These are phyloP conservation scores for Ajuga reptans DNA, from an alignment of 305 asterid species.

Conservation along the genomic window DNA sequence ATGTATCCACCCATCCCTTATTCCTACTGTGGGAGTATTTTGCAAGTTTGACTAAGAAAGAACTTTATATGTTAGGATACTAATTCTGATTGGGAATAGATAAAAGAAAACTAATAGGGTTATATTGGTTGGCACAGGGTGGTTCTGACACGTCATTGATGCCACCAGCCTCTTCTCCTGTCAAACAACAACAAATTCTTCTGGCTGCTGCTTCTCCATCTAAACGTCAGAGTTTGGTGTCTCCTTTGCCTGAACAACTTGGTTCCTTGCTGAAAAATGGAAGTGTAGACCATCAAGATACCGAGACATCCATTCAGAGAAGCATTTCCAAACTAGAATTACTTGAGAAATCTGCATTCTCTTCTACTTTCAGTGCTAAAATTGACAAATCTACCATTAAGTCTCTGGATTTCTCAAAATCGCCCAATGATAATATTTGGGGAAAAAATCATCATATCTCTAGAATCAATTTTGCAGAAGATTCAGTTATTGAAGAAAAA, in stretches of 20 bases:
- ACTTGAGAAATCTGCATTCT: constrained; percentile 56
- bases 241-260: constrained; percentile 44
- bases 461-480: constrained; percentile 27
- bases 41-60: constrained; percentile 1
- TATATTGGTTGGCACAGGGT: constrained; percentile 28
- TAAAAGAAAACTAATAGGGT: constrained; percentile 21
- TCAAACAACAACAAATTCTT: constrained; percentile 29
- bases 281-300: constrained; percentile 28
- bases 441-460: constrained; percentile 24
- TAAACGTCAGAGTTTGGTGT: constrained; percentile 26
- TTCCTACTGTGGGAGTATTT: constrained; percentile 10
- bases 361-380: constrained; percentile 50
- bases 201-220: constrained; percentile 38
- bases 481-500: constrained; percentile 31
- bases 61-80: constrained; percentile 8
- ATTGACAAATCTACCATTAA: constrained; percentile 43
- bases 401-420: constrained; percentile 37
- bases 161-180: constrained; percentile 41
- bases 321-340: constrained; percentile 70
- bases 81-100: constrained; percentile 1
- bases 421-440: constrained; percentile 38
- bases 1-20: neutral
- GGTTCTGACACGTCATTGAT: constrained; percentile 32
- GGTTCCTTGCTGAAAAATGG: constrained; percentile 37
- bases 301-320: constrained; percentile 57